These are phyloP conservation scores for Blastocystis sp. DNA, from an alignment of 352 stramenopile genomes.

Conservation along the genomic window DNA sequence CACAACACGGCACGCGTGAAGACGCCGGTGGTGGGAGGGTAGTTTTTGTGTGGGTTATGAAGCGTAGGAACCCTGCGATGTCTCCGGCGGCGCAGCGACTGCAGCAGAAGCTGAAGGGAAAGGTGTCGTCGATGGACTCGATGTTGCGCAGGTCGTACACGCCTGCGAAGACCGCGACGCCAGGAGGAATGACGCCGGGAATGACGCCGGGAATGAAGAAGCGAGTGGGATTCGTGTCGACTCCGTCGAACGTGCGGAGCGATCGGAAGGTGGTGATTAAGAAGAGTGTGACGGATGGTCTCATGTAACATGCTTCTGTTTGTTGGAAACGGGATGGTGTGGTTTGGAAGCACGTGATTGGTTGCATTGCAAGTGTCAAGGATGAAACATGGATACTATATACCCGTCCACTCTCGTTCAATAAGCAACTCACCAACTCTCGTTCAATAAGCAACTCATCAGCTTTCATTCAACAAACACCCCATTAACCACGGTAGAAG, in stretches of 20 bases:
- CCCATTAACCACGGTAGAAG: conserved; percentile 9
- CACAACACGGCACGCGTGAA: not conserved
- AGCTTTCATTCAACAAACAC: conserved; percentile 1
- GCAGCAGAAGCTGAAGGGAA: conserved; percentile 17
- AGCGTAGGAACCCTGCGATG: not conserved
- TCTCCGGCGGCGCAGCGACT: conserved; percentile 11
- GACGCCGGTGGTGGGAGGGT: not conserved
- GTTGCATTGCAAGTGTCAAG: too few species aligned
- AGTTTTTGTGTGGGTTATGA: not conserved
- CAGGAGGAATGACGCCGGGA: conserved; percentile 5
- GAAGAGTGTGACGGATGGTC: conserved; percentile 12
- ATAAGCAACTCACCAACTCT: too few species aligned
- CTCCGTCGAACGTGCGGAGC: not conserved
- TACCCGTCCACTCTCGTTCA: too few species aligned
- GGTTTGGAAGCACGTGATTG: too few species aligned
- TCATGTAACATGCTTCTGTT: conserved; percentile 18
- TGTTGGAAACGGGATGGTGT: too few species aligned
- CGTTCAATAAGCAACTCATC: too few species aligned
- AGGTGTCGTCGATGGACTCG: conserved; percentile 5
- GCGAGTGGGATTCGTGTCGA: conserved; percentile 10
- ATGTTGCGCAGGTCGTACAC: conserved; percentile 42
- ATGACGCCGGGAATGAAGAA: conserved; percentile 54
- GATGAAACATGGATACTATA: too few species aligned
- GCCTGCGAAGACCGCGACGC: not conserved
- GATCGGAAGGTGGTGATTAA: conserved; percentile 31